Percentiles rank a stretch among this genome's conserved stretches.
phyloP scores from a whole-genome alignment of 768 basidiomycete genomes.

The Calocybe cyanea region DNA sequence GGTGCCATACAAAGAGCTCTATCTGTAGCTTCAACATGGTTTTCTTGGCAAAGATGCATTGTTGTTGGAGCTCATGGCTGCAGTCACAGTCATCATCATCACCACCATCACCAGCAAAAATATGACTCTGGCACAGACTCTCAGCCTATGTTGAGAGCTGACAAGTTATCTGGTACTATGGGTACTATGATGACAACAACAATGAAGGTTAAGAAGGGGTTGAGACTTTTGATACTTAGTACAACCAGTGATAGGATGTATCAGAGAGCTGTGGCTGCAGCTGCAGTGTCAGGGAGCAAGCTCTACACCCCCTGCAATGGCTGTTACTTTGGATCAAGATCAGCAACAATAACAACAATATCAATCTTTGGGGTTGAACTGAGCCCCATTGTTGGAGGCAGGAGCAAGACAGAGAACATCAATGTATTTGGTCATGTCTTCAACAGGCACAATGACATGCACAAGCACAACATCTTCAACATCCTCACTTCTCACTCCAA shows the following conservation, averaged over 20 bases:
- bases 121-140: slow-evolving; percentile 45
- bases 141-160: slow-evolving; percentile 35
- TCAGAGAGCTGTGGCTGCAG: background rate
- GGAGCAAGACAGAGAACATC: slow-evolving; percentile 14
- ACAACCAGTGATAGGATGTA: slow-evolving; percentile 25
- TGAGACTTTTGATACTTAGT: slow-evolving; percentile 26
- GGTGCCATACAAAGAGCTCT: slow-evolving; percentile 9
- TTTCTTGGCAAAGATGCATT: slow-evolving; percentile 5
- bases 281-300: no score
- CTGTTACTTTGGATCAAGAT: slow-evolving; percentile 14
- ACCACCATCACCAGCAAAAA: slow-evolving; percentile 25
- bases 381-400: slow-evolving; percentile 8
- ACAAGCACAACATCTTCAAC: slow-evolving; percentile 29
- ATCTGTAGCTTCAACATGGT: slow-evolving; percentile 14
- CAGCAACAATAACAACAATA: no score
- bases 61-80: no score
- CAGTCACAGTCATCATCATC: no score
- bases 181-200: no score
- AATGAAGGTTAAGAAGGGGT: slow-evolving; percentile 25
- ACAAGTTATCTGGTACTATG: slow-evolving; percentile 34
- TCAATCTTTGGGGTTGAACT: no score
- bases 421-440: slow-evolving; percentile 30
- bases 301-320: slow-evolving; percentile 12
- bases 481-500: slow-evolving; percentile 37
- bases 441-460: no score